phyloP scores from a whole-genome alignment of 306 rosid species.

The Ormosia emarginata region DNA sequence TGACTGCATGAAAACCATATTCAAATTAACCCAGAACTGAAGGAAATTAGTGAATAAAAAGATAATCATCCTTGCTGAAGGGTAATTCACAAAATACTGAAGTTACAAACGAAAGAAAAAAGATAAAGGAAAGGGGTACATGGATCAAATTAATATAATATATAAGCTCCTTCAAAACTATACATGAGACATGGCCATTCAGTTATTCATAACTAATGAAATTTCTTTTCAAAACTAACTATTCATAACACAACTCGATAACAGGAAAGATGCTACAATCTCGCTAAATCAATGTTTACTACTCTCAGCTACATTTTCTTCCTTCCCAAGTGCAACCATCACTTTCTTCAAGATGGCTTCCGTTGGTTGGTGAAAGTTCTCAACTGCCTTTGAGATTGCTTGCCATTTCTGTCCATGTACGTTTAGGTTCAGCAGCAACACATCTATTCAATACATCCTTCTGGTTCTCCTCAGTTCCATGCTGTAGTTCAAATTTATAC shows the following conservation, averaged over 20 bases:
- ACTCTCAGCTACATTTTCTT: slow-evolving; percentile 70
- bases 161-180: no score
- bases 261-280: neutral
- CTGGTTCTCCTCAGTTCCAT: slow-evolving; percentile 79
- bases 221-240: no score
- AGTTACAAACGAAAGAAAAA: no score
- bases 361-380: slow-evolving; percentile 80
- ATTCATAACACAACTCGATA: neutral
- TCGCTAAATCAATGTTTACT: slow-evolving; percentile 37
- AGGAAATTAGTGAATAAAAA: no score
- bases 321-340: slow-evolving; percentile 75
- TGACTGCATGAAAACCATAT: no score
- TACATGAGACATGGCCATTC: no score
- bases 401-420: slow-evolving; percentile 97
- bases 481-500: slow-evolving; percentile 87
- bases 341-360: slow-evolving; percentile 82
- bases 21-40: no score
- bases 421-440: slow-evolving; percentile 78
- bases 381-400: slow-evolving; percentile 72
- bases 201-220: no score
- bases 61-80: no score
- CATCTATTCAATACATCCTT: slow-evolving; percentile 76
- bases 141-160: no score
- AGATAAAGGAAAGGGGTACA: no score
- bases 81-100: no score